Base-by-base conservation (phyloP, 352 stramenopile genomes). In the Elongisporangium prolatum region DNA sequence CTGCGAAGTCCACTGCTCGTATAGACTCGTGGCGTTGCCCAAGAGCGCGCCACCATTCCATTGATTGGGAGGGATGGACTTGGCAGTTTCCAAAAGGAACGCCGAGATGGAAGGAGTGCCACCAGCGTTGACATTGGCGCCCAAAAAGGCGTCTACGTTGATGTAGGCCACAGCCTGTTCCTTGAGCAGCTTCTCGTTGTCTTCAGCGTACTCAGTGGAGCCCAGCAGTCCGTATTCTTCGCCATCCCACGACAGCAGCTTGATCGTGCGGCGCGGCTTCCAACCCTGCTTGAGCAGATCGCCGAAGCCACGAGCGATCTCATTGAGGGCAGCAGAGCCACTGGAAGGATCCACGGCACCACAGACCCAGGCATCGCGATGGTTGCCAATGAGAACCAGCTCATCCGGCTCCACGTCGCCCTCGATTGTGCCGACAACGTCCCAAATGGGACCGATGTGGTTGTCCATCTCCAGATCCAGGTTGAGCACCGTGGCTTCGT, bases 301-400 rank as follows among this genome's bases (percentile, higher is more conserved):
- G 13, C 84, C 81, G 11, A 95, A 72, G 25, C 69, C 68, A 14
- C 77, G 75, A 2, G 83, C 88, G 7, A 96, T 64, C 68, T 97
- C 89, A 1, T 96, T 54, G 54, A 96, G 66, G 1, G 73, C 63
- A 0, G 84, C 71, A 2, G 87, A 95, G 10, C 87, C 89, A 34
- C 72, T 90, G 52, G 91, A 92, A 6, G 89, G 89, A 60, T 97
- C 88, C 17, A 86, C 80, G 0, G 87, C 89, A 11, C 88, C 89
- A 56, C 87, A 96, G 0, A 97, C 84, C 89, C 89, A 97, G 2
- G 84, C 88, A 58, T 97, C 89, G 11, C 89, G 80, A 57, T 96
- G 89, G 64, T 96, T 97, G 20, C 86, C 84, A n/a, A 96, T 65
- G n/a, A 96, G 54, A 3, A 96, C 74, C 17, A 78, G 80, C 57